Base-by-base conservation (phyloP, 345 rosid genomes). In the Dimocarpus longan region DNA sequence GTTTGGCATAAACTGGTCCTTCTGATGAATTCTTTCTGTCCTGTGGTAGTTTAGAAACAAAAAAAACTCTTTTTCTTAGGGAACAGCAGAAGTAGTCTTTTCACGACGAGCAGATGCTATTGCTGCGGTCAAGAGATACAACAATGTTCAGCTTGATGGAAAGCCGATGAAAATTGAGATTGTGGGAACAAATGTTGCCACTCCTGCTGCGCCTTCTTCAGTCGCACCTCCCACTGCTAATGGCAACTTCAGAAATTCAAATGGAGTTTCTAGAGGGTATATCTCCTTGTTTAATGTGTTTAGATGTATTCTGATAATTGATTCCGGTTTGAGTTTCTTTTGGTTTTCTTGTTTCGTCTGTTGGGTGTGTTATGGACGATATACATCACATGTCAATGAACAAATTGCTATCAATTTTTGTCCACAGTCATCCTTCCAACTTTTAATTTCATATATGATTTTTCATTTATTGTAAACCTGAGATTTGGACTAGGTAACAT, bases 111-210 rank as follows among this genome's bases (percentile, higher is more conserved):
- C 87, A 3, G 97, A 96, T 87, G 99, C 95, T 24, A 56, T 90
- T 10, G 93, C 92, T 22, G 99, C 98, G 66, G 92, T 94, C 66
- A 94, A 93, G 90, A 91, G 91, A 84, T 96, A 94, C 87, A 94
- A 93, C 79, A 90, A 93, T 37, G 97, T 96, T 81, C 97, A 96
- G 86, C 95, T 96, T 1, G 98, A 96, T 83, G 97, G 99, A 32
- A 96, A 93, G 77, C 97, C 94, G 0, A 94, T 96, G 97, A 96
- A 93, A 85, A 93, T 96, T 24, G 98, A 94, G 89, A 90, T 96
- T 8, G 91, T 91, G 59, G 99, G 99, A 28, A 87, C 90, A 19
- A 93, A 90, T 81, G 76, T 91, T 48, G 84, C 84, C 0, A 74
- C 93, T 26, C 90, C 88, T 78, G 86, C 88, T 68, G 88, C 77